These are phyloP conservation scores for Backusella liffmaniae DNA, from an alignment of 192 early-diverging fungal genomes.

Conservation along the genomic window DNA sequence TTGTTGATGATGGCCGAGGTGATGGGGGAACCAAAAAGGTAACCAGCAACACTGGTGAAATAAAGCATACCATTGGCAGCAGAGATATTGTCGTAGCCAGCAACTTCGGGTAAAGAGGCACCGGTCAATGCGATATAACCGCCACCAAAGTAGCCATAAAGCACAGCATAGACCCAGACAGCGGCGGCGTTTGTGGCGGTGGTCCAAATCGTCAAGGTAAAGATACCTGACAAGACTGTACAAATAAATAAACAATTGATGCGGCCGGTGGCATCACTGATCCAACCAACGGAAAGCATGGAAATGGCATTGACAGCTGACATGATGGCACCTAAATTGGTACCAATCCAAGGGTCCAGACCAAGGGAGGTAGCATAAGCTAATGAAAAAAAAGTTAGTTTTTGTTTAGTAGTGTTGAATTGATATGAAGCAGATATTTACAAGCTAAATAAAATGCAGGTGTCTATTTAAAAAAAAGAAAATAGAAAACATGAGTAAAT, in stretches of 20 bases:
- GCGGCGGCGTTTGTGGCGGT: neutral
- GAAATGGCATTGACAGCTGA: constrained; percentile 22
- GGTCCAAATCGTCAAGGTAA: neutral
- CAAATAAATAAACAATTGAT: neutral
- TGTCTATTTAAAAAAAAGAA: neutral
- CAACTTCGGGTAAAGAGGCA: constrained; percentile 33
- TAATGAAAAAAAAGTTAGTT: neutral
- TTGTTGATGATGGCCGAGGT: constrained; percentile 31
- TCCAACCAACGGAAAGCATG: constrained; percentile 20
- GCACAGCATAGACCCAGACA: constrained; percentile 38
- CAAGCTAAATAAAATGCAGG: constrained; percentile 20
- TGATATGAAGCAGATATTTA: neutral
- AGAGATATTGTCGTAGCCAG: constrained; percentile 36
- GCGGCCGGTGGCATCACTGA: neutral
- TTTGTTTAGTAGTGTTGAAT: neutral
- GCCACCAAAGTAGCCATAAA: constrained; percentile 48
- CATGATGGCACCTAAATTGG: constrained; percentile 16
- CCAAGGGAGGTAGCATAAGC: constrained; percentile 26
- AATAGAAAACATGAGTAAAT: neutral
- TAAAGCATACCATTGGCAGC: constrained; percentile 38
- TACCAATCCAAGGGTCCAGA: constrained; percentile 4
- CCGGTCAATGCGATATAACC: constrained; percentile 42
- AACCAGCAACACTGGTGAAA: constrained; percentile 38
- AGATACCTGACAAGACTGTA: neutral
- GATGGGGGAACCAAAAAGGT: constrained; percentile 40